These are phyloP conservation scores for Botrytis pseudocinerea DNA, from an alignment of 2,329 filamentous ascomycete species.

Conservation along the genomic window DNA sequence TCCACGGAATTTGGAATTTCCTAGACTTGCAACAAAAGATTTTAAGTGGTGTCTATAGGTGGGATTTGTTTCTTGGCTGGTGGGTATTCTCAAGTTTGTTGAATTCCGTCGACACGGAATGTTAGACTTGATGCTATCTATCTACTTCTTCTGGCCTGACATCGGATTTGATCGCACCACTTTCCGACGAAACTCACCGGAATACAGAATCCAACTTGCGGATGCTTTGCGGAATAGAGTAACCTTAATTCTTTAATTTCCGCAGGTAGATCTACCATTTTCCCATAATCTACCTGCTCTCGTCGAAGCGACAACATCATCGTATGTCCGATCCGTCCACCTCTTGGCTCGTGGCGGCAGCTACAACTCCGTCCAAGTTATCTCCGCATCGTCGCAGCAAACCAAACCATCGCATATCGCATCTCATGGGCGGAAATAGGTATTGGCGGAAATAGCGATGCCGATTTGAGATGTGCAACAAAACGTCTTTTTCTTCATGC, in stretches of 20 bases:
- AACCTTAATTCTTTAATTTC: neutral
- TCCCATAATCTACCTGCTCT: neutral
- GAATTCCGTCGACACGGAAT: slow-evolving; percentile 7
- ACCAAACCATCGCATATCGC: neutral
- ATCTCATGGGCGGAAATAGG: neutral
- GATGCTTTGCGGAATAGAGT: neutral
- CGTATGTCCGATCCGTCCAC: neutral
- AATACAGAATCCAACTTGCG: neutral
- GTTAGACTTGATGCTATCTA: neutral
- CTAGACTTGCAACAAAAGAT: slow-evolving; percentile 9
- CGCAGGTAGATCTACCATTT: neutral
- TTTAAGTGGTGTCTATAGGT: neutral
- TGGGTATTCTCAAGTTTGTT: neutral
- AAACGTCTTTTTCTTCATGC: neutral
- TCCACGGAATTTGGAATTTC: neutral
- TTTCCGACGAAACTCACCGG: neutral
- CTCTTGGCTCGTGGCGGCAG: neutral
- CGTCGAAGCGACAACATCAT: neutral
- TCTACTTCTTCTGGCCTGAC: neutral
- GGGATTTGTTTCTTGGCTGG: slow-evolving; percentile 4
- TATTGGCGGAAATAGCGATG: neutral
- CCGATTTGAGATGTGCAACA: neutral
- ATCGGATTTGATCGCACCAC: neutral
- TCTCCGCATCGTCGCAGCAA: neutral
- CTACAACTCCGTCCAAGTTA: neutral